Evolutionary conservation across 1,284 basidiomycete genomes (phyloP).

Genomic region (Phellinidium pouzarii): DNA sequence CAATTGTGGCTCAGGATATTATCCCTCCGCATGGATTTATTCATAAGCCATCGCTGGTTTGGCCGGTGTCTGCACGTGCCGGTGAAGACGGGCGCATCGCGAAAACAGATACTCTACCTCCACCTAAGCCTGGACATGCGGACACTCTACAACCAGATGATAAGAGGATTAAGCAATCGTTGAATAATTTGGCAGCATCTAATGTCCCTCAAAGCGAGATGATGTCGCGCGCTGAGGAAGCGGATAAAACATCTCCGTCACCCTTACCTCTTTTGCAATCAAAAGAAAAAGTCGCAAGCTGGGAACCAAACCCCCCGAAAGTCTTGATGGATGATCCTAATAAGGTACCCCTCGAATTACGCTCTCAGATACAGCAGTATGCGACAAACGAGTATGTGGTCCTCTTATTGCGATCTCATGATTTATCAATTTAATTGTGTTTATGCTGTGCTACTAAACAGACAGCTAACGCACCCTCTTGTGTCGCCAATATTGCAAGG

Average conservation of each 20-base stretch:
- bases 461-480: slow-evolving; percentile 74
- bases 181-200: slow-evolving; percentile 2
- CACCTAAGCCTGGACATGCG: slow-evolving; percentile 45
- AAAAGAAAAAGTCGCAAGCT: slow-evolving; percentile 29
- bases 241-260: neutral
- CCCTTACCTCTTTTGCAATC: slow-evolving; percentile 1
- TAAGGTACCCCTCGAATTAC: slow-evolving; percentile 41
- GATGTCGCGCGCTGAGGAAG: neutral
- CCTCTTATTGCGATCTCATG: neutral
- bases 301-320: slow-evolving; percentile 53
- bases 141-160: slow-evolving; percentile 39
- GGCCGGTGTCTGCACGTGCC: slow-evolving; percentile 44
- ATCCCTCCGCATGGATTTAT: slow-evolving; percentile 58
- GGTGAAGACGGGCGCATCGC: slow-evolving; percentile 32
- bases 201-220: slow-evolving; percentile 17
- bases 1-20: slow-evolving; percentile 55
- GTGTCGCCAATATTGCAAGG: slow-evolving; percentile 73
- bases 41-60: slow-evolving; percentile 48
- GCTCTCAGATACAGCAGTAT: slow-evolving; percentile 76
- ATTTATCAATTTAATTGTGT: neutral
- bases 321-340: slow-evolving; percentile 48
- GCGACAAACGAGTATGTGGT: slow-evolving; percentile 61
- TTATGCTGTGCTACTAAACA: slow-evolving; percentile 23
- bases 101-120: slow-evolving; percentile 34
- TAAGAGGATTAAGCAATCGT: slow-evolving; percentile 24